Evolutionary conservation across 2,329 filamentous ascomycete species (phyloP), one percentile per base, ranked within the genome.

Genomic region (Sclerotinia subarctica): DNA sequence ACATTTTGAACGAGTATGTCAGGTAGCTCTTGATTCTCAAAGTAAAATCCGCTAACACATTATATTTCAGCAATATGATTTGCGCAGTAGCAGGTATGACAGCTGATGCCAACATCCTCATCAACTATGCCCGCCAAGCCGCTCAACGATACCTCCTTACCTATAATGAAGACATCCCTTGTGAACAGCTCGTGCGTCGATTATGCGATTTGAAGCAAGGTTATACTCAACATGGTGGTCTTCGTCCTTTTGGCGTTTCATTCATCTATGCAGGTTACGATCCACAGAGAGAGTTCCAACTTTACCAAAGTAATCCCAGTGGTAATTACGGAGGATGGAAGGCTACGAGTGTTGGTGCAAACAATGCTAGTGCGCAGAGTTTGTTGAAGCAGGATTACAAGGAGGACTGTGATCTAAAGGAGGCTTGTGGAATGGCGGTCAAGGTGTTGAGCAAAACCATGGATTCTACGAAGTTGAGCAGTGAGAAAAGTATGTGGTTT

Each of bases 221-320:
- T 71, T 99, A 99, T 84, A 99, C 95, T 73, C 95, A 99, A 81
- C 95, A 98, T 78, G 95, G 95, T 86, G 95, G 95, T 84, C 91
- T 99, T 69, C 92, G 95, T 75, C 95, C 95, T 21, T 99, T 99
- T 76, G 95, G 95, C 80, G 95, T 99, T 59, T 97, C 94, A 59
- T 98, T 99, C 87, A 98, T 99, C 86, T 99, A 99, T 79, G 96
- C 96, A 62, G 95, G 95, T 70, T 99, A 94, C 87, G 95, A 99
- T 78, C 92, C 92, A 69, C 91, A 96, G 81, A 88, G 94, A 77
- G 90, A 98, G 80, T 99, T 99, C 85, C 95, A 99, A 84, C 88
- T 99, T 71, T 99, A 98, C 83, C 93, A 98, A 80, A 97, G 94
- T 85, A 99, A 99, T 81, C 95, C 95, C 19, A 96, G 92, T 72